Conservation (phyloP, 208 protist genomes). For the Leishmania amazonensis region DNA sequence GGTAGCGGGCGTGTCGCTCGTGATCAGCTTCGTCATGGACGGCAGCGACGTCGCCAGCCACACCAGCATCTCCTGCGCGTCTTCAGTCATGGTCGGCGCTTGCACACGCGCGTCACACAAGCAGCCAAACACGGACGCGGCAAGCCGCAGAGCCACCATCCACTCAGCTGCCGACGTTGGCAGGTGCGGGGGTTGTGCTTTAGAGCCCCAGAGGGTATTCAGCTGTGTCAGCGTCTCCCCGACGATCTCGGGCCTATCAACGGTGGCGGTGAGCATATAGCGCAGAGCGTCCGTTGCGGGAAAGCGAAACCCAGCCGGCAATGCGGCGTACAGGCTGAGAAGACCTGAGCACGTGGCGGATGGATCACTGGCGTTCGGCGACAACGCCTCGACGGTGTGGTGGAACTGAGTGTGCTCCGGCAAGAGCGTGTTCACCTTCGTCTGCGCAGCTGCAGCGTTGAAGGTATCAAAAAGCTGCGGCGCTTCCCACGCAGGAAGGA, state of each 20-base stretch:
- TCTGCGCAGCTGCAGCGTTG: conserved; percentile 50
- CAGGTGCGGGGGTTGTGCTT: conserved; percentile 7
- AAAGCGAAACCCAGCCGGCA: conserved; percentile 38
- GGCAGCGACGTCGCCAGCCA: conserved; percentile 16
- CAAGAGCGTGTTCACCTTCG: conserved; percentile 59
- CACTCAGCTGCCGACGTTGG: conserved; percentile 27
- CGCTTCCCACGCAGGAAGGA: conserved; percentile 19
- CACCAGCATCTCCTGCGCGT: conserved; percentile 15
- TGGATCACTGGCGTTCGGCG: neutral
- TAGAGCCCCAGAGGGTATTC: conserved; percentile 2
- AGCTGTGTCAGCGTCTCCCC: conserved; percentile 7
- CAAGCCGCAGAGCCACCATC: conserved; percentile 28
- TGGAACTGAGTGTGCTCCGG: conserved; percentile 11
- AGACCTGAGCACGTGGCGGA: conserved; percentile 15
- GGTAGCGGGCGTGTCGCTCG: conserved; percentile 4
- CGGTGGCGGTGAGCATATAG: conserved; percentile 18
- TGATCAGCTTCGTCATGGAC: conserved; percentile 24
- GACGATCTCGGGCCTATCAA: neutral
- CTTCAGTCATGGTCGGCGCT: neutral
- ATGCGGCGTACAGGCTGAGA: conserved; percentile 15
- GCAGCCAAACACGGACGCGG: conserved; percentile 18
- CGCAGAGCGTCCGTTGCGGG: conserved; percentile 40
- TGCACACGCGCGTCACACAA: conserved; percentile 7
- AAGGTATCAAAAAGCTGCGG: conserved; percentile 45
- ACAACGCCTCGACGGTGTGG: conserved; percentile 9